Percentiles rank a stretch among this genome's conserved stretches.
Conservation (phyloP, 768 basidiomycete genomes). For the Leccinum obscurum region DNA sequence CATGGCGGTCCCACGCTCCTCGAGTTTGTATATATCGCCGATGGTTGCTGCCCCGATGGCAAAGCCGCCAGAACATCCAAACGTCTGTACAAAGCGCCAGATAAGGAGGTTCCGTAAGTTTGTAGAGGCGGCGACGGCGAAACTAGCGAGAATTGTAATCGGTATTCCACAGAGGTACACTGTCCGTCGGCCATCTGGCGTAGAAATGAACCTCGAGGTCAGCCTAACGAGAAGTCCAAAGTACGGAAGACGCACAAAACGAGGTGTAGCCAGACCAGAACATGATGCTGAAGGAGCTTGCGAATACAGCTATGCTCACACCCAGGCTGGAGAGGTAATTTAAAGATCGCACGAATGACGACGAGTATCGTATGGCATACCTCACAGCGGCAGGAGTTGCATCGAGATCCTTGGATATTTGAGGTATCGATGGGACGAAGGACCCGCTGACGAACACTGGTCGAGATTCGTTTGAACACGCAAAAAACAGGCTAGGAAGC, state of each 20-base stretch:
- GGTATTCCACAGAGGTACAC: conserved; percentile 63
- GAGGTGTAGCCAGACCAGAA: conserved; percentile 53
- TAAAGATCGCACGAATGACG: neutral
- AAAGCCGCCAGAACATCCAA: conserved; percentile 57
- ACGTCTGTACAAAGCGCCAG: conserved; percentile 65
- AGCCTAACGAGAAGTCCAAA: neutral
- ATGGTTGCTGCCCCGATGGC: conserved; percentile 62
- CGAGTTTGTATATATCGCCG: conserved; percentile 65
- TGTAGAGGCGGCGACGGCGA: conserved; percentile 55
- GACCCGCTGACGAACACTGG: conserved; percentile 68
- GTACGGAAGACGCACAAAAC: conserved; percentile 35
- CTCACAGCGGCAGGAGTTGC: conserved; percentile 59
- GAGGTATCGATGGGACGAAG: conserved; percentile 74
- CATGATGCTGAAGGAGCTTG: conserved; percentile 44
- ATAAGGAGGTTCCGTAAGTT: conserved; percentile 48
- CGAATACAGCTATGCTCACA: conserved; percentile 51
- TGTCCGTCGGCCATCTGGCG: conserved; percentile 60
- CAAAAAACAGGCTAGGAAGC: neutral
- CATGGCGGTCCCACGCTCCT: conserved; percentile 61
- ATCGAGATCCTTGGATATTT: conserved; percentile 64
- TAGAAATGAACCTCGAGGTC: neutral
- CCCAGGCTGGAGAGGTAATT: conserved; percentile 37
- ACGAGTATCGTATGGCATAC: conserved; percentile 27
- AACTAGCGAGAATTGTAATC: conserved; percentile 54
- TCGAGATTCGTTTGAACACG: neutral